A percentile compares a stretch with the other conserved stretches of the same genome.
These are phyloP conservation scores for Wickerhamiella galacta DNA, from an alignment of 805 yeast species.

Conservation along the genomic window DNA sequence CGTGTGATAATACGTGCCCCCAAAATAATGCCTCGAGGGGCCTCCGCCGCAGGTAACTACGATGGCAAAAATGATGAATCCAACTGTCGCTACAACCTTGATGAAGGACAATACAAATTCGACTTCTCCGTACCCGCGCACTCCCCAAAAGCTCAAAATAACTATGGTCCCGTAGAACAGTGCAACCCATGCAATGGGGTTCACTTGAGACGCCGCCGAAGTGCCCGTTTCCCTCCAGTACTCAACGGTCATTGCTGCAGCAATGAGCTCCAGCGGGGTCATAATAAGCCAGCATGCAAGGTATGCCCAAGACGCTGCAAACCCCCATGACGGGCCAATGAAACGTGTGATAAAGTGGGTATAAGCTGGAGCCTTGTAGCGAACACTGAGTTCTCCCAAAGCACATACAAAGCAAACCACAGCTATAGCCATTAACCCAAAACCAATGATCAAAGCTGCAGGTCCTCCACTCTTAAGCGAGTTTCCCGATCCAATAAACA, in stretches of 20 bases:
- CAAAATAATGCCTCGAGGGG: slow-evolving; percentile 37
- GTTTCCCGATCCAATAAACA: slow-evolving; percentile 34
- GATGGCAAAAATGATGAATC: slow-evolving; percentile 41
- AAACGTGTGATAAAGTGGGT: slow-evolving; percentile 39
- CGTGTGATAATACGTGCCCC: slow-evolving; percentile 40
- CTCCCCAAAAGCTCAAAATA: slow-evolving; percentile 36
- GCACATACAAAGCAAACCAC: slow-evolving; percentile 43
- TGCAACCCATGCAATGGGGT: slow-evolving; percentile 34
- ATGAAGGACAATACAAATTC: slow-evolving; percentile 38
- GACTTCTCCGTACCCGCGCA: slow-evolving; percentile 41
- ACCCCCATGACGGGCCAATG: slow-evolving; percentile 46
- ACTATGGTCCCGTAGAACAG: slow-evolving; percentile 34
- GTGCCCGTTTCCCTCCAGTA: slow-evolving; percentile 34
- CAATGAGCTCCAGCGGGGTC: slow-evolving; percentile 45
- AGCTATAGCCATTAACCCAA: slow-evolving; percentile 34
- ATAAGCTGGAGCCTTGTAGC: slow-evolving; percentile 44
- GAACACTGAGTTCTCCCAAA: slow-evolving; percentile 51
- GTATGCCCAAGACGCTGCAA: slow-evolving; percentile 54
- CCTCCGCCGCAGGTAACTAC: slow-evolving; percentile 43
- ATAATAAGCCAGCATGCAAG: slow-evolving; percentile 42
- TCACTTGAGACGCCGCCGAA: slow-evolving; percentile 46
- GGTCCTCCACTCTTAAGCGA: slow-evolving; percentile 34
- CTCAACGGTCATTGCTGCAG: slow-evolving; percentile 37
- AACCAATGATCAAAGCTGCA: slow-evolving; percentile 33
- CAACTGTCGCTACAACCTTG: slow-evolving; percentile 38